Conservation (phyloP, 164 flowering plant species). For the Kalanchoe fedtschenkoi region DNA sequence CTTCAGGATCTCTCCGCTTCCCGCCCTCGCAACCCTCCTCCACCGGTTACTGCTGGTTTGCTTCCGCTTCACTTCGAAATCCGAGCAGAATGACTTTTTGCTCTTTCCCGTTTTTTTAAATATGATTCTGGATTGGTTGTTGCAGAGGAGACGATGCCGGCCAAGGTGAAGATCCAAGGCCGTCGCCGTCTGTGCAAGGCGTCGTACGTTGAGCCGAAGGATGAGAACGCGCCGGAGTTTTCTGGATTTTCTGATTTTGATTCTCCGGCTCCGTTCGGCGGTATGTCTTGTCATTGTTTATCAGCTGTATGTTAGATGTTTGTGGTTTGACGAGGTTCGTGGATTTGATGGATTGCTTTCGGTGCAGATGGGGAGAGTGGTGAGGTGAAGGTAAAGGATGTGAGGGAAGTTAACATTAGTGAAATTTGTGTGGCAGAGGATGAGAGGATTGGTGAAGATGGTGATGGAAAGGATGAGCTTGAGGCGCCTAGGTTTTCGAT, state of each 20-base stretch:
- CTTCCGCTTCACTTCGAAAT: not conserved
- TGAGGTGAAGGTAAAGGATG: not conserved
- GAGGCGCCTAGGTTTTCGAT: slow-evolving; percentile 10
- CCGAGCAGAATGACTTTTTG: not conserved
- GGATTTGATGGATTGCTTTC: not conserved
- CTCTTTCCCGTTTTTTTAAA: not conserved
- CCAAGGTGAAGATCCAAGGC: slow-evolving; percentile 2
- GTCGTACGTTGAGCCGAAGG: not conserved
- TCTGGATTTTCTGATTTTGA: slow-evolving; percentile 7
- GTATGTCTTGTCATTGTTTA: not conserved
- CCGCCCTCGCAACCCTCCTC: slow-evolving; percentile 5
- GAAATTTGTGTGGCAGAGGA: slow-evolving; percentile 14
- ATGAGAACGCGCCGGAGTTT: slow-evolving; percentile 6
- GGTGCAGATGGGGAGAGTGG: not conserved
- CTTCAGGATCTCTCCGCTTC: slow-evolving; percentile 6
- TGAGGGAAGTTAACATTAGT: slow-evolving; percentile 15
- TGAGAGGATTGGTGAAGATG: not conserved
- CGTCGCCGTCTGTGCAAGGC: slow-evolving; percentile 8
- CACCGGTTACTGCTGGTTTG: not conserved
- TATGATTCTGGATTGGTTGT: not conserved
- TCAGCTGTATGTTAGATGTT: not conserved
- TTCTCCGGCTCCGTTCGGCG: not conserved
- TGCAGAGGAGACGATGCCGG: slow-evolving; percentile 3
- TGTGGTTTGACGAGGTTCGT: not conserved
- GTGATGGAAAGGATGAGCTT: not conserved